Conservation (phyloP, 345 rosid species). For the Gossypium turneri region DNA sequence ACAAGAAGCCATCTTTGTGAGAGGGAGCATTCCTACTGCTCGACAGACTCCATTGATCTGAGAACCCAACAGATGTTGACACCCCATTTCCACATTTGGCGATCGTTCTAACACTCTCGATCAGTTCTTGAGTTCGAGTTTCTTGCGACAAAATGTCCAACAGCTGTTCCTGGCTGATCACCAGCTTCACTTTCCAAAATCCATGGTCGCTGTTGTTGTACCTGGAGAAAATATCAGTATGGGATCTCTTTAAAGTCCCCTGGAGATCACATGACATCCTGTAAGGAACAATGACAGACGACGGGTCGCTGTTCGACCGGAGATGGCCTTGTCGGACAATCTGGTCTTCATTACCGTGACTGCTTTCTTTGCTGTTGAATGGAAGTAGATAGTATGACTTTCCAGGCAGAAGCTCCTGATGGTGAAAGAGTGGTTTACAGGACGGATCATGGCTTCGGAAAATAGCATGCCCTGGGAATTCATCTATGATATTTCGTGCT, state of each 20-base stretch:
- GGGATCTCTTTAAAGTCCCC: conserved; percentile 54
- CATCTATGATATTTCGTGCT: conserved; percentile 46
- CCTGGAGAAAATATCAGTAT: conserved; percentile 57
- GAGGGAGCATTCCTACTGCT: conserved; percentile 43
- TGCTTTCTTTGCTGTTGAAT: background rate
- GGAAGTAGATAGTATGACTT: conserved; percentile 60
- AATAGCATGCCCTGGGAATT: conserved; percentile 59
- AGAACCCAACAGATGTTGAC: conserved; percentile 28
- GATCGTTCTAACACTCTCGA: conserved; percentile 69
- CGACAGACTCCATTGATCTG: conserved; percentile 54
- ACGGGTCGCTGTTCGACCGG: conserved; percentile 60
- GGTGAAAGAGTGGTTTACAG: conserved; percentile 45
- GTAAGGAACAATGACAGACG: conserved; percentile 41
- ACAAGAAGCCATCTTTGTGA: conserved; percentile 10
- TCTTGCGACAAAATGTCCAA: conserved; percentile 65
- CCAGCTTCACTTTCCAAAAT: conserved; percentile 89
- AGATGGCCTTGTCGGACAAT: conserved; percentile 49
- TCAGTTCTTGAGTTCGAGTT: conserved; percentile 55
- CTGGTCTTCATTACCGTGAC: conserved; percentile 6
- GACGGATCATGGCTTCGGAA: conserved; percentile 47
- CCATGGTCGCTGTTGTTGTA: conserved; percentile 24
- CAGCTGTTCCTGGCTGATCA: conserved; percentile 58
- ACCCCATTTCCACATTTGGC: conserved; percentile 56
- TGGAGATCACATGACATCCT: conserved; percentile 61
- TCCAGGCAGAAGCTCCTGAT: conserved; percentile 48